Percentiles rank a stretch among this genome's conserved stretches.
Conservation (phyloP, 2,329 filamentous ascomycete genomes). For the Claviceps spartinae region DNA sequence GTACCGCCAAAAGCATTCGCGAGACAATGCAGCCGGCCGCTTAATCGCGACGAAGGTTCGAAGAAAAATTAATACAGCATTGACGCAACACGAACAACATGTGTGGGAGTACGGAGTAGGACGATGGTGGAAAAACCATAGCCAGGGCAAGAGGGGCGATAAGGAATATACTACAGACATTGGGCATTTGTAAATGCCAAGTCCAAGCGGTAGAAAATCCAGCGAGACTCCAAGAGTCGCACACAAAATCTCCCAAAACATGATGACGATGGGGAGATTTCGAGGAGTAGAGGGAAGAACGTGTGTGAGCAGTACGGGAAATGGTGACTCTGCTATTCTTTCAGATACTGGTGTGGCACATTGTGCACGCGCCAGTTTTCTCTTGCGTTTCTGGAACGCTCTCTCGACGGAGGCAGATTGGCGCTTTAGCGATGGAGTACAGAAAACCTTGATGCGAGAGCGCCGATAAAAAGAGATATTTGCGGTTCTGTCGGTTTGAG, state of each 20-base stretch:
- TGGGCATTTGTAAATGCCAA: background rate
- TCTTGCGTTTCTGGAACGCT: no score
- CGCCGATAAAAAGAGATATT: background rate
- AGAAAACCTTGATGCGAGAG: background rate
- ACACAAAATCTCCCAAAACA: background rate
- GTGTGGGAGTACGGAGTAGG: background rate
- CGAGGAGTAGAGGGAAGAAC: background rate
- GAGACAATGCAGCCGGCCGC: constrained; percentile 8
- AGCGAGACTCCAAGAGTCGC: background rate
- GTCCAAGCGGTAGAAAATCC: background rate
- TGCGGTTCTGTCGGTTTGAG: background rate
- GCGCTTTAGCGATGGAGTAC: background rate
- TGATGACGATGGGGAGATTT: background rate
- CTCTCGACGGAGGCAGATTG: background rate
- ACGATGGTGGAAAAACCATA: no score
- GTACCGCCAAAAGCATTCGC: constrained; percentile 37
- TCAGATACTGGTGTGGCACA: background rate
- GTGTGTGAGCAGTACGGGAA: background rate
- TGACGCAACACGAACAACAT: no score
- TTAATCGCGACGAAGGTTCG: background rate
- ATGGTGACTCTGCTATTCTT: background rate
- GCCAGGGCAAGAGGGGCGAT: no score
- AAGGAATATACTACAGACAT: background rate
- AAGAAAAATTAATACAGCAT: constrained; percentile 1
- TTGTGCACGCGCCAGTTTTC: background rate